Evolutionary conservation across 768 basidiomycete species (phyloP).

Genomic region (Suillus hirtellus): DNA sequence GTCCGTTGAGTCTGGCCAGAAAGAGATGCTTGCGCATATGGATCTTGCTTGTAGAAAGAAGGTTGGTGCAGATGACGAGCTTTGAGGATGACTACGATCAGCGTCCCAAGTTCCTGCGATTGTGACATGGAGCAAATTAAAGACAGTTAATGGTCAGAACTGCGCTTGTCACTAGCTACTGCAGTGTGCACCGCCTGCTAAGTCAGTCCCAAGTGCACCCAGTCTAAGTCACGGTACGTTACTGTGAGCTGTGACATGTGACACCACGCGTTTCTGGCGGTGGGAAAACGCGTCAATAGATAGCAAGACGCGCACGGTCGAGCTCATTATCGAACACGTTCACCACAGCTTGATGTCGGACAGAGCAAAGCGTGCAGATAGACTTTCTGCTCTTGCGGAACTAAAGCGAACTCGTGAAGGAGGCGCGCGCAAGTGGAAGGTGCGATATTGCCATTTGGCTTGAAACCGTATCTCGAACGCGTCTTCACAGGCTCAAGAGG

Average conservation of each 20-base stretch:
- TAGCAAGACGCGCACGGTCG: constrained; percentile 19
- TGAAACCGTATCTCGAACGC: constrained; percentile 22
- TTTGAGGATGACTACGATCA: constrained; percentile 84
- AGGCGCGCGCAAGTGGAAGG: constrained; percentile 60
- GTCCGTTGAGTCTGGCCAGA: constrained; percentile 67
- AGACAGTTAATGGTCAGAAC: neutral
- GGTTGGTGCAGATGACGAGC: constrained; percentile 84
- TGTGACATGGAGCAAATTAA: constrained; percentile 25
- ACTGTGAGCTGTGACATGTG: constrained; percentile 1
- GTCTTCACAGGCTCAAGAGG: constrained; percentile 47
- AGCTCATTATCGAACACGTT: constrained; percentile 1
- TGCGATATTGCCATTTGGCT: constrained; percentile 25
- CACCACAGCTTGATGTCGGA: constrained; percentile 26
- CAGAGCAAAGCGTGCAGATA: constrained; percentile 35
- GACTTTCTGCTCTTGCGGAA: constrained; percentile 45
- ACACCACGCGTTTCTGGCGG: constrained; percentile 17
- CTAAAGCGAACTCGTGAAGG: constrained; percentile 61
- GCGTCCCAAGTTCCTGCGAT: constrained; percentile 66
- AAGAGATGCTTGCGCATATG: constrained; percentile 68
- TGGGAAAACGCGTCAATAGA: constrained; percentile 16
- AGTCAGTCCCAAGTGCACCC: too few species aligned
- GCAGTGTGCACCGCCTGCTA: neutral
- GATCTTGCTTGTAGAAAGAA: constrained; percentile 90
- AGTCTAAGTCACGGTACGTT: neutral
- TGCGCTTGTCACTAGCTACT: neutral